phyloP scores from a whole-genome alignment of 768 basidiomycete genomes.

The Mycena pura region DNA sequence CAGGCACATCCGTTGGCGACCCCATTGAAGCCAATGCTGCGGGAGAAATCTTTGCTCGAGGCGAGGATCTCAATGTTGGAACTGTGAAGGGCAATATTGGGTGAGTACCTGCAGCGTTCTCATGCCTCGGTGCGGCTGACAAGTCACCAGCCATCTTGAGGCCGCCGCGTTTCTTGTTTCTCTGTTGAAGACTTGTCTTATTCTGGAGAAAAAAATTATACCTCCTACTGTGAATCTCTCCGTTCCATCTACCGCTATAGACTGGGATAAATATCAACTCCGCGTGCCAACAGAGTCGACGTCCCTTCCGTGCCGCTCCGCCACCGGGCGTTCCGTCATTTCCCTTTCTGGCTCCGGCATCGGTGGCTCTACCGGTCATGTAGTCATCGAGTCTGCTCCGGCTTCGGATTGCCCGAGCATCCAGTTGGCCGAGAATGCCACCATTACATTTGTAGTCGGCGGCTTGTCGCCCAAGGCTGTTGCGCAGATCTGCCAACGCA shows the following conservation, averaged over 20 bases:
- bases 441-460: not conserved
- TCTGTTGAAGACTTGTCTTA: not conserved
- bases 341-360: not conserved
- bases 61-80: slow-evolving; percentile 31
- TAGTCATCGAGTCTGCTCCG: slow-evolving; percentile 1
- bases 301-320: not conserved
- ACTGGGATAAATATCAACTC: not conserved
- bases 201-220: not conserved
- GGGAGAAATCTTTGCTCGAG: slow-evolving; percentile 35
- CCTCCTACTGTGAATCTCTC: slow-evolving; percentile 6
- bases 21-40: slow-evolving; percentile 31
- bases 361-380: slow-evolving; percentile 5
- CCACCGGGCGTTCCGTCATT: not conserved
- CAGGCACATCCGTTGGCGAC: slow-evolving; percentile 43
- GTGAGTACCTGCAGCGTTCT: not conserved
- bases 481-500: not conserved
- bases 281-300: not conserved
- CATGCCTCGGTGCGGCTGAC: too few relatives aligned
- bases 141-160: not conserved
- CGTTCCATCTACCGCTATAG: not conserved
- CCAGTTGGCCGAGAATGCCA: too few relatives aligned
- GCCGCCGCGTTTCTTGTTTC: slow-evolving; percentile 8
- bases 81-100: slow-evolving; percentile 44
- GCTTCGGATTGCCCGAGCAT: not conserved
- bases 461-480: not conserved